Conservation (phyloP, 163 green algal species). For the Prototheca wickerhamii region DNA sequence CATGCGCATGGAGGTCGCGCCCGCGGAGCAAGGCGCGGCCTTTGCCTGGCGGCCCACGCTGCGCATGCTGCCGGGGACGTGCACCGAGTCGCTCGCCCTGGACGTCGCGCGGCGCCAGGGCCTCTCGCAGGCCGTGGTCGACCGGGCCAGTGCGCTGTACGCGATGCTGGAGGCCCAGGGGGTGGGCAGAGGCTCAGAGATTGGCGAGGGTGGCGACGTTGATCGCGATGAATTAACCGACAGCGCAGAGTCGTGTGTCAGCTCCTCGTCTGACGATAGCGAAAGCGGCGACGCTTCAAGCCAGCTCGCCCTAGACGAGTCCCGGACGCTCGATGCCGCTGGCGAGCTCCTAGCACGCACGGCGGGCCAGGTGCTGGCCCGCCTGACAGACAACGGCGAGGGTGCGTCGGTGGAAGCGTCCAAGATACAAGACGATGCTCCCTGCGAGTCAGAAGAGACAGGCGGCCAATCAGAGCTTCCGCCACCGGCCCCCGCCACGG, state of each 20-base stretch:
- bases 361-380: background rate
- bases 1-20: conserved; percentile 33
- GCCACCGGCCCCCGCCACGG: background rate
- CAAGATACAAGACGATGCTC: no score
- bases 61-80: conserved; percentile 41
- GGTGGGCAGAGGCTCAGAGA: no score
- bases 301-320: background rate
- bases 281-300: no score
- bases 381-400: background rate
- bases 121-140: conserved; percentile 23
- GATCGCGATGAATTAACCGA: no score
- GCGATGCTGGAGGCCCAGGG: conserved; percentile 7
- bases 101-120: conserved; percentile 35
- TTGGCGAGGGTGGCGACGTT: no score
- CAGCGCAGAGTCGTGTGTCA: no score
- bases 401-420: background rate
- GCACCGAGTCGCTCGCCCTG: conserved; percentile 47
- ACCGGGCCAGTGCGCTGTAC: conserved; percentile 27
- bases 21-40: background rate
- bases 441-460: background rate
- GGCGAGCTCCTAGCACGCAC: background rate
- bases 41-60: conserved; percentile 28
- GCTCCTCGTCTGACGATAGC: no score
- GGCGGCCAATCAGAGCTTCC: no score
- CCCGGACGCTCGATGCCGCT: background rate